Evolutionary conservation across 768 basidiomycete species (phyloP).

Genomic region (Lyophyllum semitale): DNA sequence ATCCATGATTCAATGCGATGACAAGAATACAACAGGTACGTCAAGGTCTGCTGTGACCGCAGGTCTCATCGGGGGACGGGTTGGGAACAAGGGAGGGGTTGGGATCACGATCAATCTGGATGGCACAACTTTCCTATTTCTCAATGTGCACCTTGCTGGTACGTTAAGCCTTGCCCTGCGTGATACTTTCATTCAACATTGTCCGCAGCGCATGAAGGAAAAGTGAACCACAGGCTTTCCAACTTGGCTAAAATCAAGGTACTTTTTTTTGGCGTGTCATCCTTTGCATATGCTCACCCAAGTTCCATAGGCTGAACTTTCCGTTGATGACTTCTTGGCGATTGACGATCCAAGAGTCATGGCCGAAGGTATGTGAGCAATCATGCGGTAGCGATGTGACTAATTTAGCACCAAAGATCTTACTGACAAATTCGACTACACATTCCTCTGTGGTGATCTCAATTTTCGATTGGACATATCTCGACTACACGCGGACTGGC

Average conservation of each 20-base stretch:
- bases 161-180: conserved; percentile 12
- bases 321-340: conserved; percentile 76
- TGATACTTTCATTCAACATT: background rate
- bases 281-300: background rate
- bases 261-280: background rate
- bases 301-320: conserved; percentile 64
- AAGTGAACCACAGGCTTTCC: conserved; percentile 74
- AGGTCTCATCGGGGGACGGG: conserved; percentile 85
- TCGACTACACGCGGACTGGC: conserved; percentile 92
- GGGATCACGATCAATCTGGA: conserved; percentile 87
- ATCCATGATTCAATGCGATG: background rate
- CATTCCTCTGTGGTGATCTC: conserved; percentile 88
- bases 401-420: conserved; percentile 48
- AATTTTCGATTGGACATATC: conserved; percentile 92
- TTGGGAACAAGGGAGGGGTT: conserved; percentile 93
- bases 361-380: conserved; percentile 61
- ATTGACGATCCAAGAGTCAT: conserved; percentile 62
- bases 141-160: conserved; percentile 93
- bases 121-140: conserved; percentile 81
- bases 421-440: conserved; percentile 86
- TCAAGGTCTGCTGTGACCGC: conserved; percentile 86
- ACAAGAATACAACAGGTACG: conserved; percentile 43
- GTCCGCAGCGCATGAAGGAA: conserved; percentile 71
- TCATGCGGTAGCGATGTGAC: background rate
- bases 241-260: conserved; percentile 92